A percentile compares a stretch with the other conserved stretches of the same genome.
These are phyloP conservation scores for Solanum sejunctum DNA, from an alignment of 257 asterid species.

Conservation along the genomic window DNA sequence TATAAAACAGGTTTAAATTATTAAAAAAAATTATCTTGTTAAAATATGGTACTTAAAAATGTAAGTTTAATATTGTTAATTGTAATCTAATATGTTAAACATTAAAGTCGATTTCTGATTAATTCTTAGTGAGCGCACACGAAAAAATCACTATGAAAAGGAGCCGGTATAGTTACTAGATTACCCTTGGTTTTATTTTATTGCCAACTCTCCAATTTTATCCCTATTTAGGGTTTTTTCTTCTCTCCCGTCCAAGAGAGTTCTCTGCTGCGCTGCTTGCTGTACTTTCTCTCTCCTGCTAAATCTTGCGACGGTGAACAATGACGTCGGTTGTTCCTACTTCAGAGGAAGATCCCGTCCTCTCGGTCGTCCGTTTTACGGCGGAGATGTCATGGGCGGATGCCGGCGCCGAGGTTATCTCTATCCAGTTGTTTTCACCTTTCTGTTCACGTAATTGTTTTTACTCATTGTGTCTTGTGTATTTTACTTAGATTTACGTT, in stretches of 20 bases:
- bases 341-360: slow-evolving; percentile 80
- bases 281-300: neutral
- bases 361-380: slow-evolving; percentile 73
- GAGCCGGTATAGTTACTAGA: neutral
- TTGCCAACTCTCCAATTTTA: neutral
- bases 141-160: neutral
- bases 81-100: neutral
- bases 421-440: neutral
- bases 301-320: neutral
- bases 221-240: slow-evolving; percentile 13
- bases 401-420: slow-evolving; percentile 67
- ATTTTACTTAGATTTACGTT: neutral
- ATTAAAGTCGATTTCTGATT: neutral
- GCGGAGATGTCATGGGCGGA: slow-evolving; percentile 87
- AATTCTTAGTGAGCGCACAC: neutral
- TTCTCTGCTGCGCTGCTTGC: neutral
- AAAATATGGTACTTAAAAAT: neutral
- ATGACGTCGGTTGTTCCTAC: slow-evolving; percentile 93
- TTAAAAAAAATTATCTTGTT: neutral
- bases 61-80: neutral
- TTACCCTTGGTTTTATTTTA: neutral
- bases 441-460: neutral
- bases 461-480: neutral
- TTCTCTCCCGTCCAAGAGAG: neutral
- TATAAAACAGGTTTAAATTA: neutral